These are phyloP conservation scores for Gyromitra esculenta DNA, from an alignment of 2,329 filamentous ascomycete species.

Conservation along the genomic window DNA sequence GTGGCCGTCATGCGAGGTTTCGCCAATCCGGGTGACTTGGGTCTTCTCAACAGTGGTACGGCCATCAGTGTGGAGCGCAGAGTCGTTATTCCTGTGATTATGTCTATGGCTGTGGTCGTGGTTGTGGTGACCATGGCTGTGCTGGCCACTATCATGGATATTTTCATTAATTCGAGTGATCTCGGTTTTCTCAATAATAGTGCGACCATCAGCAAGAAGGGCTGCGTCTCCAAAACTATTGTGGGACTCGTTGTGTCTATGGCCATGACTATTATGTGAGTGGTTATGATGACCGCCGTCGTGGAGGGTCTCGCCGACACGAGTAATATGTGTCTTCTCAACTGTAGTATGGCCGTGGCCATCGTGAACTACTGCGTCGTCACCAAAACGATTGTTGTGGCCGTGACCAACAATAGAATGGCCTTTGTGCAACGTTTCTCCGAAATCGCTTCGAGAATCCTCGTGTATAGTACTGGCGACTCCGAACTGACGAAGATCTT, in stretches of 20 bases:
- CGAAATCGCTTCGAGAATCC: conserved; percentile 44
- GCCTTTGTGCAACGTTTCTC: conserved; percentile 43
- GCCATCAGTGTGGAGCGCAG: conserved; percentile 28
- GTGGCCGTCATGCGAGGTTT: conserved; percentile 16
- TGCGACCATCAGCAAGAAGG: conserved; percentile 18
- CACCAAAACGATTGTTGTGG: conserved; percentile 31
- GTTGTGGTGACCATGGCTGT: conserved; percentile 4
- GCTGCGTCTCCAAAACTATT: conserved; percentile 26
- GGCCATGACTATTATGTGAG: conserved; percentile 21
- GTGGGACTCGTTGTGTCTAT: conserved; percentile 35
- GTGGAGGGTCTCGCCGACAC: conserved; percentile 21
- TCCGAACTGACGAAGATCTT: conserved; percentile 44
- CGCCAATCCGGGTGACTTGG: conserved; percentile 35
- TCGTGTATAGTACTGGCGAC: conserved; percentile 45
- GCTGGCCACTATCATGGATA: conserved; percentile 15
- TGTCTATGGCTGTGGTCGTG: conserved; percentile 12
- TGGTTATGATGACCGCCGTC: conserved; percentile 31
- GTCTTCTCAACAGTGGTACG: conserved; percentile 38
- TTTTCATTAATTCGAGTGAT: conserved; percentile 23
- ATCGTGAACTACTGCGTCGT: conserved; percentile 32
- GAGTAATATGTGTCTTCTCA: conserved; percentile 43
- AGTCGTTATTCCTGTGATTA: conserved; percentile 17
- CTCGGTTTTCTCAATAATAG: conserved; percentile 20
- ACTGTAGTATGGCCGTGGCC: conserved; percentile 33
- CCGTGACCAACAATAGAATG: conserved; percentile 43